phyloP scores from a whole-genome alignment of 2,329 filamentous ascomycete species.

The Rosellinia necatrix region DNA sequence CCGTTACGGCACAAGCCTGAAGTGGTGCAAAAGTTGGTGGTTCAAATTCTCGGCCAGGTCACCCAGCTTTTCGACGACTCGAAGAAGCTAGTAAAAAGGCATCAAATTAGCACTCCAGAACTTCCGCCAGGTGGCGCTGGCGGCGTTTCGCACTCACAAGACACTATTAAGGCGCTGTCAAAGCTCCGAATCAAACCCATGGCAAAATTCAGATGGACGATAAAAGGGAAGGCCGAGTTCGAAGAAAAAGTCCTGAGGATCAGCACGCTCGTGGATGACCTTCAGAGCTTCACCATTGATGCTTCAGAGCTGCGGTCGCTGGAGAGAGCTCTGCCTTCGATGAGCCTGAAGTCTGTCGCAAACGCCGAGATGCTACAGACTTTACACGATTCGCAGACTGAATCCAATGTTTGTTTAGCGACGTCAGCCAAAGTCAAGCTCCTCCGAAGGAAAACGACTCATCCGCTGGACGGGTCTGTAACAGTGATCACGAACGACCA shows the following conservation, averaged over 20 bases:
- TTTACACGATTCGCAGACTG: neutral
- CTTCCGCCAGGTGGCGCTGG: too few relatives aligned
- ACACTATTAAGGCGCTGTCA: neutral
- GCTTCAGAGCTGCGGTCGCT: neutral
- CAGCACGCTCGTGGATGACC: neutral
- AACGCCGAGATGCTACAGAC: conserved; percentile 1
- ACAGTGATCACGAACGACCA: neutral
- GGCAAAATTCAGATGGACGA: conserved; percentile 4
- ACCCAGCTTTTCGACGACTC: neutral
- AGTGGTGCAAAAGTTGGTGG: neutral
- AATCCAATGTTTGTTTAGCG: neutral
- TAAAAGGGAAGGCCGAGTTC: conserved; percentile 13
- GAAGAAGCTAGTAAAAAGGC: neutral
- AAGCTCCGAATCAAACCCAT: neutral
- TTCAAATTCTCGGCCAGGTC: conserved; percentile 1
- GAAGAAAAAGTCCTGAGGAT: conserved; percentile 2
- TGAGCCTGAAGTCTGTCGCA: neutral
- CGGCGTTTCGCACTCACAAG: neutral
- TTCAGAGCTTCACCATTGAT: conserved; percentile 1
- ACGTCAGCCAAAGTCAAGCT: conserved; percentile 13
- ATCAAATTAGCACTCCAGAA: neutral
- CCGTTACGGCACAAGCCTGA: conserved; percentile 4
- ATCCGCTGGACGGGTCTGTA: neutral
- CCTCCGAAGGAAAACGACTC: neutral
- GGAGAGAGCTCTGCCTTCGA: conserved; percentile 4